Conservation (phyloP, 768 basidiomycete genomes). For the Mycena belliarum region DNA sequence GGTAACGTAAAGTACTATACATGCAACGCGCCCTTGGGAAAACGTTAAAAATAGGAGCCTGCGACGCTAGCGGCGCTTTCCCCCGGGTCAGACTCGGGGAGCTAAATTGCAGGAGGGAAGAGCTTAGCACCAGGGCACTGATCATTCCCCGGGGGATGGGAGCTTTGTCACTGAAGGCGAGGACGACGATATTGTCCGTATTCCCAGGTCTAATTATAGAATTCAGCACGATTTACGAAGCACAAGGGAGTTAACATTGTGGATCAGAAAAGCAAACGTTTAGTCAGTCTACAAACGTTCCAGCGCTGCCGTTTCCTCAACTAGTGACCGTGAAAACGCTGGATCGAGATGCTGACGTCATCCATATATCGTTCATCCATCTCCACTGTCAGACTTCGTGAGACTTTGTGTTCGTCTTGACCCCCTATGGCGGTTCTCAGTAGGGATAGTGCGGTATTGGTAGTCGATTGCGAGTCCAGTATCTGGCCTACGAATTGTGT, state of each 20-base stretch:
- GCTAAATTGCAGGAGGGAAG: neutral
- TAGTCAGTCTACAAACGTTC: slow-evolving; percentile 34
- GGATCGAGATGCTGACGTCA: slow-evolving; percentile 47
- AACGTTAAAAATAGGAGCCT: slow-evolving; percentile 10
- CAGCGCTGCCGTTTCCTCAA: slow-evolving; percentile 27
- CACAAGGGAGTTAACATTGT: neutral
- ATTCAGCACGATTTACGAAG: neutral
- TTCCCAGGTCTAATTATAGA: neutral
- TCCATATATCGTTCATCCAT: slow-evolving; percentile 47
- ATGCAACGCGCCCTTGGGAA: neutral
- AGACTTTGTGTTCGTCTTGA: slow-evolving; percentile 33
- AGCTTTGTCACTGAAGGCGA: no score
- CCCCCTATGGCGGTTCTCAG: slow-evolving; percentile 46
- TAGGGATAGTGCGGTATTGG: slow-evolving; percentile 38
- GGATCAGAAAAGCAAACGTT: slow-evolving; percentile 3
- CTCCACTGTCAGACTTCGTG: slow-evolving; percentile 45
- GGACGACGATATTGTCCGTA: neutral
- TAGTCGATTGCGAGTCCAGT: slow-evolving; percentile 16
- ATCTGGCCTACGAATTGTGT: slow-evolving; percentile 26
- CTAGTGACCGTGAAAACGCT: slow-evolving; percentile 35
- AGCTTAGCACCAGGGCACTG: neutral
- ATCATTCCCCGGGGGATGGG: no score
- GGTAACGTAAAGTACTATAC: neutral
- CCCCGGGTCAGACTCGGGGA: neutral
- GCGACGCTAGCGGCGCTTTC: neutral